phyloP scores from a whole-genome alignment of 495 filamentous ascomycete genomes.

The Copromyces sp. region DNA sequence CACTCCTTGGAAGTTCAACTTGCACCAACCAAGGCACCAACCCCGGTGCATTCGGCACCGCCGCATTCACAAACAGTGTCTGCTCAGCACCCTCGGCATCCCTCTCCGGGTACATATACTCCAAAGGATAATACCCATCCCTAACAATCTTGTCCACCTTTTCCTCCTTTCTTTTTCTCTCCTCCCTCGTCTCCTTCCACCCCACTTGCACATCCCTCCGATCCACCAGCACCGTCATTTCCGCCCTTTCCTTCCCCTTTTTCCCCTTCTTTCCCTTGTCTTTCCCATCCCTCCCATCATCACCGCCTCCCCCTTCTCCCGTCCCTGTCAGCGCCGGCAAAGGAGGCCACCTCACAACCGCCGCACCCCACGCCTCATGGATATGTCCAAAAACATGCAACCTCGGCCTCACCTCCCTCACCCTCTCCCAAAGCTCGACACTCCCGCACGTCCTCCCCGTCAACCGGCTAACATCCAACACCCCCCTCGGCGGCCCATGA shows the following conservation, averaged over 20 bases:
- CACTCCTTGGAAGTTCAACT: conserved; percentile 30
- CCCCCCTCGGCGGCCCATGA: conserved; percentile 56
- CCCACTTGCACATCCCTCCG: conserved; percentile 24
- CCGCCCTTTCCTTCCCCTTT: not conserved
- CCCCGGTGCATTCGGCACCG: conserved; percentile 29
- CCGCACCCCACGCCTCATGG: conserved; percentile 63
- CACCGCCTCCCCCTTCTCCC: conserved; percentile 18
- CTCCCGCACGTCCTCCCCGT: conserved; percentile 42
- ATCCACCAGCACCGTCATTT: conserved; percentile 25
- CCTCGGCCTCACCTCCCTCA: conserved; percentile 40
- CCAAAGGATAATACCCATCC: conserved; percentile 12
- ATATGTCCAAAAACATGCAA: conserved; percentile 70
- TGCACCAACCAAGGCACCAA: conserved; percentile 58
- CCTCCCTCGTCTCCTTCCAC: conserved; percentile 9
- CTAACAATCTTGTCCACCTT: not conserved
- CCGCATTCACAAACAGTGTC: conserved; percentile 67
- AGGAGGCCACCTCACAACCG: conserved; percentile 42
- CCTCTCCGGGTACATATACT: conserved; percentile 23
- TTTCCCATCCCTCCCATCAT: conserved; percentile 20
- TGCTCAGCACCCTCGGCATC: conserved; percentile 29
- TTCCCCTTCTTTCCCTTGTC: conserved; percentile 24
- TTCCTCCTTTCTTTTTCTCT: conserved; percentile 1
- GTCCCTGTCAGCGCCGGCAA: too few species aligned
- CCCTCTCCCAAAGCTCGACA: conserved; percentile 42
- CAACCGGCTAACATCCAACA: conserved; percentile 40